Conservation (phyloP, 805 yeast genomes). For the Teunomyces atbi region DNA sequence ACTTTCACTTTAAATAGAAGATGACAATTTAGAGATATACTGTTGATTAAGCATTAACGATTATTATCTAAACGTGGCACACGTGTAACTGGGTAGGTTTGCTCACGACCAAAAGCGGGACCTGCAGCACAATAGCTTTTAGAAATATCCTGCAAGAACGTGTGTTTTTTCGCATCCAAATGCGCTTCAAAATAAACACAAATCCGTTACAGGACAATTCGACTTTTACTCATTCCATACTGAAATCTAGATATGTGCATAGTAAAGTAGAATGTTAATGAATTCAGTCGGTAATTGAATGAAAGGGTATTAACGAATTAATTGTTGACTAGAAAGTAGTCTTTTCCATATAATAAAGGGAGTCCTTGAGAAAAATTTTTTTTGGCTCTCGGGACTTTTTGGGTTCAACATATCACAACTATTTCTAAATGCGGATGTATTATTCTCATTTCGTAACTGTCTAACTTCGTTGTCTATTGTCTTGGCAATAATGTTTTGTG, state of each 20-base stretch:
- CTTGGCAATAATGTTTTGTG: neutral
- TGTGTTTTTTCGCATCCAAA: slow-evolving; percentile 2
- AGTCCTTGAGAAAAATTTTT: too few relatives aligned
- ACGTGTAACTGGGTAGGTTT: neutral
- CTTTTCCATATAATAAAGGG: too few relatives aligned
- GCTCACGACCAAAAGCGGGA: neutral
- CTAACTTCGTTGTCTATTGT: neutral
- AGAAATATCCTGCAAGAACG: neutral
- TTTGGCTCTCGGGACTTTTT: neutral
- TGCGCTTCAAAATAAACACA: neutral
- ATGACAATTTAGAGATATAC: neutral
- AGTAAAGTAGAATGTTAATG: too few relatives aligned
- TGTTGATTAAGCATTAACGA: neutral
- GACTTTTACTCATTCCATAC: too few relatives aligned
- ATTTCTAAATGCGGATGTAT: neutral
- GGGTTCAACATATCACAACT: neutral
- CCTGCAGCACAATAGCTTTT: neutral
- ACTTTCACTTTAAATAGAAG: neutral
- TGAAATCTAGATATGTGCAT: too few relatives aligned
- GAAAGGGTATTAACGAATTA: too few relatives aligned
- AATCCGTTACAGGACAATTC: too few relatives aligned
- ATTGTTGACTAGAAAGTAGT: too few relatives aligned
- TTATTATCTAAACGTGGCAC: neutral
- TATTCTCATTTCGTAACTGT: neutral
- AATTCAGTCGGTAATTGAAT: too few relatives aligned